Evolutionary conservation across 805 yeast genomes (phyloP).

Genomic region (Sungouiella thailandica): DNA sequence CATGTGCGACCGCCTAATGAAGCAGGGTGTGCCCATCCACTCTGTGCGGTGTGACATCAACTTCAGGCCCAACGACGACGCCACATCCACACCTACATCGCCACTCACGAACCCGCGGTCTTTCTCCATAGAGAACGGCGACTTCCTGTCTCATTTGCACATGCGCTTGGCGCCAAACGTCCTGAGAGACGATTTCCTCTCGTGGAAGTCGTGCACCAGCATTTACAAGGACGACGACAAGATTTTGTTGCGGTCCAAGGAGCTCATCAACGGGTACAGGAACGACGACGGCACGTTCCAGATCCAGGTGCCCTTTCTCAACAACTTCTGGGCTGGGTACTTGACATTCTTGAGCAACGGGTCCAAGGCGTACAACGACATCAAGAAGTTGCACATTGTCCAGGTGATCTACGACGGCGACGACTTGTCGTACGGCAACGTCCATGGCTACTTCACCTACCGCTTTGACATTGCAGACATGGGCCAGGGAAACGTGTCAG

Average conservation of each 20-base stretch:
- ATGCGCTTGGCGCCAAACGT: conserved; percentile 3
- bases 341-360: conserved; percentile 33
- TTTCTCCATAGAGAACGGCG: conserved; percentile 11
- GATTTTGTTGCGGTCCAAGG: conserved; percentile 20
- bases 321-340: conserved; percentile 36
- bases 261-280: conserved; percentile 29
- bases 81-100: conserved; percentile 11
- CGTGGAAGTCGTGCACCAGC: conserved; percentile 26
- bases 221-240: conserved; percentile 18
- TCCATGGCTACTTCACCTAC: conserved; percentile 9
- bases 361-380: conserved; percentile 10
- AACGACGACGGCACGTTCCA: conserved; percentile 15
- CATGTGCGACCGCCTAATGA: conserved; percentile 3
- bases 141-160: conserved; percentile 9
- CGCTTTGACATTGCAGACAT: conserved; percentile 5
- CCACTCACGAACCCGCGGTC: conserved; percentile 11
- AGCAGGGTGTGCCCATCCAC: conserved; percentile 8
- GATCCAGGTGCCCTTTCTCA: conserved; percentile 33
- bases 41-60: conserved; percentile 7
- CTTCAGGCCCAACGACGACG: conserved; percentile 3
- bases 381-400: conserved; percentile 20
- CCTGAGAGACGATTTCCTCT: conserved; percentile 3
- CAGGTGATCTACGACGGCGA: conserved; percentile 27
- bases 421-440: conserved; percentile 1
- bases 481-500: conserved; percentile 3